Evolutionary conservation across 2,329 filamentous ascomycete genomes (phyloP).

Genomic region (Coniella lustricola): DNA sequence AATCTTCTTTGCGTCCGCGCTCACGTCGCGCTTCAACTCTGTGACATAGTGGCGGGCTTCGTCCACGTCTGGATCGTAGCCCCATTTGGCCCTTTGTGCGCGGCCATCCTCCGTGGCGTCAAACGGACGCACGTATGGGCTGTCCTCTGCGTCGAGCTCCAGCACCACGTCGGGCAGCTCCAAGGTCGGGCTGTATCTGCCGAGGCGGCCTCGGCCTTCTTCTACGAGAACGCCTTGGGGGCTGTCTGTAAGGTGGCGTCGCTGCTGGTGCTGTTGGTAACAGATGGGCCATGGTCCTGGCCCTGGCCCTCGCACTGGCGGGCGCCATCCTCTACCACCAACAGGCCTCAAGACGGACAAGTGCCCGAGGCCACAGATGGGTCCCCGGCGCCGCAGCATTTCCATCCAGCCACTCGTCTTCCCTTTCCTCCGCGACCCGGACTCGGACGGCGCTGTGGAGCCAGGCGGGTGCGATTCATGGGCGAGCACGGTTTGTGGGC

Average conservation of each 20-base stretch:
- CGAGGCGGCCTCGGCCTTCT: neutral
- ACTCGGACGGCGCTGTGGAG: neutral
- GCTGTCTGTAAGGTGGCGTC: too few species aligned
- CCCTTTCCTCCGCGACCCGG: too few species aligned
- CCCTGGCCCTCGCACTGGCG: too few species aligned
- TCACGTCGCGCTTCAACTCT: constrained; percentile 23
- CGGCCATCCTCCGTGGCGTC: constrained; percentile 30
- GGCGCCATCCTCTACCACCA: neutral
- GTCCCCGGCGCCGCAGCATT: constrained; percentile 3
- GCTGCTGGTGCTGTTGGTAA: too few species aligned
- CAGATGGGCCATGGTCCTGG: too few species aligned
- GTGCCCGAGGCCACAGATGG: neutral
- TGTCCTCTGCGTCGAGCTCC: constrained; percentile 45
- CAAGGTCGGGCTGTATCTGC: constrained; percentile 19
- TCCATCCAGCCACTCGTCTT: neutral
- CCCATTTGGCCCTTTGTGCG: constrained; percentile 26
- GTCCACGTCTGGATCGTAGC: constrained; percentile 13
- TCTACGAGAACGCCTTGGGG: neutral
- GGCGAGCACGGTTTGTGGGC: neutral
- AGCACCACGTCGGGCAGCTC: constrained; percentile 37
- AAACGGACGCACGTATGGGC: constrained; percentile 34
- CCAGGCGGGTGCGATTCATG: constrained; percentile 1
- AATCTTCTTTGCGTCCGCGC: neutral
- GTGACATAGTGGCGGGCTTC: constrained; percentile 22
- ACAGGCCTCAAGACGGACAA: too few species aligned